phyloP scores from a whole-genome alignment of 2,329 filamentous ascomycete genomes.

The Reticulascus tulasneorum region DNA sequence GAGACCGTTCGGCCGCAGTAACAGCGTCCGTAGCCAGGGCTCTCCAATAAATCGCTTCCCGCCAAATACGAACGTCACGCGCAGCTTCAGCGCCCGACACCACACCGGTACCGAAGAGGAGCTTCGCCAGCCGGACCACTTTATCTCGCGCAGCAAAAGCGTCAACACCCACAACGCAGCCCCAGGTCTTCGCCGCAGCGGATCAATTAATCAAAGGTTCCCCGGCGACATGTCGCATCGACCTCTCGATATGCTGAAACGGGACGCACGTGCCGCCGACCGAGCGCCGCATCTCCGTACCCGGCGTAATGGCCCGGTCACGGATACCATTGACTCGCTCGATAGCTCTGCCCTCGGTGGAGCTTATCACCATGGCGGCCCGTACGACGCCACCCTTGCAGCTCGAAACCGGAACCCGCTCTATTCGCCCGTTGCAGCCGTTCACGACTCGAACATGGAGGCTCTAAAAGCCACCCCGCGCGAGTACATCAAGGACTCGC shows the following conservation, averaged over 20 bases:
- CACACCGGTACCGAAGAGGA: conserved; percentile 4
- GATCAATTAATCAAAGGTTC: conserved; percentile 54
- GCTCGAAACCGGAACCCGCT: conserved; percentile 64
- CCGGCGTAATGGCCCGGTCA: conserved; percentile 59
- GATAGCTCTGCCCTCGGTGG: conserved; percentile 65
- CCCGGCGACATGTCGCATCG: conserved; percentile 62
- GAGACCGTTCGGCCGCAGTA: conserved; percentile 14
- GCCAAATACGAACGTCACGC: conserved; percentile 27
- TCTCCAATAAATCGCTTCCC: conserved; percentile 13
- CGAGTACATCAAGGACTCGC: conserved; percentile 71
- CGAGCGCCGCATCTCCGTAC: conserved; percentile 63
- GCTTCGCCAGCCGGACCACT: neutral
- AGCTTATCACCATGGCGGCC: conserved; percentile 83
- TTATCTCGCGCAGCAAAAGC: conserved; percentile 10
- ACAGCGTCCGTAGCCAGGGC: conserved; percentile 23
- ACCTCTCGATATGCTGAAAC: conserved; percentile 63
- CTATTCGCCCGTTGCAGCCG: conserved; percentile 71
- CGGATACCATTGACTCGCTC: conserved; percentile 77
- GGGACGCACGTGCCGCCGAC: conserved; percentile 62
- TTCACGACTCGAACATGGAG: conserved; percentile 68
- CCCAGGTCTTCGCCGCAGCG: conserved; percentile 17
- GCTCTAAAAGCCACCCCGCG: conserved; percentile 75
- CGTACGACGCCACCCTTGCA: conserved; percentile 78
- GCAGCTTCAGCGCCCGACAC: conserved; percentile 19
- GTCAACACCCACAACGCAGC: conserved; percentile 7